phyloP scores from a whole-genome alignment of 2,329 filamentous ascomycete genomes.

The Penicillium sp. region DNA sequence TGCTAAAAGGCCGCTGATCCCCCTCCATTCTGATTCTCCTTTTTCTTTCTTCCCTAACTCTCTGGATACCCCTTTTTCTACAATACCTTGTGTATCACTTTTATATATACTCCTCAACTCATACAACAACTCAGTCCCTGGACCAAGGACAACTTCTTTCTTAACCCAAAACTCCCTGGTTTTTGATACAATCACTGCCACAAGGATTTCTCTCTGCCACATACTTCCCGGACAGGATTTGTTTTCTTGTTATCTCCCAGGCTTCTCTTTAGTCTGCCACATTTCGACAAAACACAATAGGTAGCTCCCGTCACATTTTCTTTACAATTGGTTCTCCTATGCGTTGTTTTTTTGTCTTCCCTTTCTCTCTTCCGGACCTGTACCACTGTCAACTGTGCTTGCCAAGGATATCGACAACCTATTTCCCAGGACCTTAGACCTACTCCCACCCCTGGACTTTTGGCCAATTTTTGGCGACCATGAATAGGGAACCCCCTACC shows the following conservation, averaged over 20 bases:
- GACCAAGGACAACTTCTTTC: constrained; percentile 15
- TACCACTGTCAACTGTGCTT: constrained; percentile 19
- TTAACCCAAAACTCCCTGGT: constrained; percentile 22
- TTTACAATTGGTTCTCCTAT: constrained; percentile 26
- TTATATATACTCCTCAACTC: constrained; percentile 2
- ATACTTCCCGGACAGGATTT: constrained; percentile 36
- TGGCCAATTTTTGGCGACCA: constrained; percentile 23
- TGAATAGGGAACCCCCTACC: constrained; percentile 28
- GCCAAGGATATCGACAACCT: constrained; percentile 14
- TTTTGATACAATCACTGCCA: constrained; percentile 23
- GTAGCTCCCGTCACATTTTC: constrained; percentile 44
- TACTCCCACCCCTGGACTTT: constrained; percentile 16
- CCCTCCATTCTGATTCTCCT: constrained; percentile 13
- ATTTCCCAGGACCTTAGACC: constrained; percentile 20
- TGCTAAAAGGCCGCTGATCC: constrained; percentile 27
- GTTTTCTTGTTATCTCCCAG: constrained; percentile 33
- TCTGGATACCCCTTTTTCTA: constrained; percentile 19
- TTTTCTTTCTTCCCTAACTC: constrained; percentile 18
- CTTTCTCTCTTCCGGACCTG: constrained; percentile 22
- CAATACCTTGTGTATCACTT: constrained; percentile 1
- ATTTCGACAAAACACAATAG: constrained; percentile 38
- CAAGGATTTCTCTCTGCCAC: constrained; percentile 32
- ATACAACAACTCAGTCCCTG: constrained; percentile 10
- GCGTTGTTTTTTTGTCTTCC: constrained; percentile 17
- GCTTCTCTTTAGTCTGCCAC: constrained; percentile 26